phyloP scores from a whole-genome alignment of 2,329 filamentous ascomycete species.

The Pseudogymnoascus sp. region DNA sequence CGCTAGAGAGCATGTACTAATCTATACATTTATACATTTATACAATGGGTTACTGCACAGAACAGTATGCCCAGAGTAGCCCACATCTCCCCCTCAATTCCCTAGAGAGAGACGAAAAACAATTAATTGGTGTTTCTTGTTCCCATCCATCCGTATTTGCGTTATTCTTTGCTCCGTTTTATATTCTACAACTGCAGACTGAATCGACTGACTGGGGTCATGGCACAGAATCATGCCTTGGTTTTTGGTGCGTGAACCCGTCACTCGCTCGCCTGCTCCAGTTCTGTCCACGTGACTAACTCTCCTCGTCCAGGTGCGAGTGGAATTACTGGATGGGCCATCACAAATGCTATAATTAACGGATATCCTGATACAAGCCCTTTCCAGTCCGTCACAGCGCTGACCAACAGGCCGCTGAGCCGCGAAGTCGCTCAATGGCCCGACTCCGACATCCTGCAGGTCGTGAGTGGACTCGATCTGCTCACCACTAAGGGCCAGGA shows the following conservation, averaged over 20 bases:
- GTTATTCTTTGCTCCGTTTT: too few relatives aligned
- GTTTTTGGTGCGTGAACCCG: constrained; percentile 24
- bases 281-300: too few relatives aligned
- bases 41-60: too few relatives aligned
- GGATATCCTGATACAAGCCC: constrained; percentile 28
- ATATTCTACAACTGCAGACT: background rate
- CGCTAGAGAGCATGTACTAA: too few relatives aligned
- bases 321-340: constrained; percentile 32
- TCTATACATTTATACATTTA: too few relatives aligned
- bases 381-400: constrained; percentile 27
- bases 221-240: constrained; percentile 23
- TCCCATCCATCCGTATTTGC: too few relatives aligned
- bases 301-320: constrained; percentile 22
- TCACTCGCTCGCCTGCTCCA: too few relatives aligned
- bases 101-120: too few relatives aligned
- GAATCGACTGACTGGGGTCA: background rate
- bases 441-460: constrained; percentile 25
- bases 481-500: constrained; percentile 32
- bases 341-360: constrained; percentile 25
- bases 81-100: too few relatives aligned
- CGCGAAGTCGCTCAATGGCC: constrained; percentile 23
- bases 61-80: too few relatives aligned
- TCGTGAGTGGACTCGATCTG: constrained; percentile 35
- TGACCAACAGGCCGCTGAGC: constrained; percentile 27
- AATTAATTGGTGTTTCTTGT: too few relatives aligned